A percentile compares a stretch with the other conserved stretches of the same genome.
phyloP scores from a whole-genome alignment of 2,329 filamentous ascomycete species.

The Epichloe sylvatica region DNA sequence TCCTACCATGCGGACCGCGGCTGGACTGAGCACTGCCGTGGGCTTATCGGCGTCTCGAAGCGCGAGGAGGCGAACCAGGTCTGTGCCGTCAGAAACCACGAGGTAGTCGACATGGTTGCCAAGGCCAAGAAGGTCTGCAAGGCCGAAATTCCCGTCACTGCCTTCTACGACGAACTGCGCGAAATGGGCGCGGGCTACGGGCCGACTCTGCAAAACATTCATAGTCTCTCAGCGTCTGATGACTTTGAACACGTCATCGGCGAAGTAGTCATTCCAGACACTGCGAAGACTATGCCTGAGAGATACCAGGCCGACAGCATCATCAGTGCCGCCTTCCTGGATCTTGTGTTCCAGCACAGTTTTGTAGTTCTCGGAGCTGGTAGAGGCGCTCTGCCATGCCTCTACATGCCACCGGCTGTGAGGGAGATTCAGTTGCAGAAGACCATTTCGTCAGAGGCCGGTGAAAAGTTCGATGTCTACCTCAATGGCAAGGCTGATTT shows the following conservation, averaged over 20 bases:
- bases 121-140: conserved; percentile 12
- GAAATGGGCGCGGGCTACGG: conserved; percentile 13
- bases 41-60: conserved; percentile 29
- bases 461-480: background rate
- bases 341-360: conserved; percentile 28
- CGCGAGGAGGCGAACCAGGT: background rate
- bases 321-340: conserved; percentile 32
- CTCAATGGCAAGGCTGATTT: background rate
- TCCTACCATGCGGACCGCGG: conserved; percentile 36
- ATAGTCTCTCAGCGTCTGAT: background rate
- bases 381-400: conserved; percentile 13
- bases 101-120: background rate
- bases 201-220: background rate
- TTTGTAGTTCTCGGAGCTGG: conserved; percentile 25
- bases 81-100: background rate
- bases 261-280: conserved; percentile 23
- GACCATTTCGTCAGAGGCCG: background rate
- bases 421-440: conserved; percentile 14
- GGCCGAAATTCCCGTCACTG: conserved; percentile 1
- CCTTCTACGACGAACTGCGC: conserved; percentile 14
- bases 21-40: conserved; percentile 46
- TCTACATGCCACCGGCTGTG: conserved; percentile 24
- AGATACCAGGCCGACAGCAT: conserved; percentile 28
- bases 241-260: background rate
- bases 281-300: conserved; percentile 30